Conservation (phyloP, 345 rosid genomes). For the Syzygium grande region DNA sequence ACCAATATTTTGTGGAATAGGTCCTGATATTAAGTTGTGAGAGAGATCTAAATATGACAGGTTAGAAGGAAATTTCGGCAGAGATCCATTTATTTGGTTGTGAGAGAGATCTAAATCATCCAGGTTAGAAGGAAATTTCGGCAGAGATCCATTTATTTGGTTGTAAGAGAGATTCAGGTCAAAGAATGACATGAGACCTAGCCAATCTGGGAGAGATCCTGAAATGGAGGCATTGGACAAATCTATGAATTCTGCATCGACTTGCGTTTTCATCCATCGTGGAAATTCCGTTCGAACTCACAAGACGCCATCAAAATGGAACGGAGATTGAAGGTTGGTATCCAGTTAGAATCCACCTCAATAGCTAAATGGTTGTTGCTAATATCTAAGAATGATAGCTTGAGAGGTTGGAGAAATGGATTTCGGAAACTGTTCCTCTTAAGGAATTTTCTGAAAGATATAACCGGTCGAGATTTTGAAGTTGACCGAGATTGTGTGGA, state of each 20-base stretch:
- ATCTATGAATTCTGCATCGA: accelerated
- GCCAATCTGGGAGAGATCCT: neutral
- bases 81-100: neutral
- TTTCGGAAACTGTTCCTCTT: neutral
- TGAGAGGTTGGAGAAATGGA: neutral
- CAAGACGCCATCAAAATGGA: neutral
- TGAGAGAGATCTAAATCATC: too few species aligned
- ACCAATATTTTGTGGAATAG: neutral
- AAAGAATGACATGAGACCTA: neutral
- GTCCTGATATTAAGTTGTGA: neutral
- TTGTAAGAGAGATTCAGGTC: neutral
- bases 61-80: neutral
- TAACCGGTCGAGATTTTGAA: neutral
- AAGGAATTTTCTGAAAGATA: slow-evolving; percentile 1
- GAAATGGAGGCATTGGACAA: neutral
- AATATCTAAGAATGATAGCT: neutral
- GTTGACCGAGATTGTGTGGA: neutral
- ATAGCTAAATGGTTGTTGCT: neutral
- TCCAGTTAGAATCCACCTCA: neutral
- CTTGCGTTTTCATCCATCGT: neutral
- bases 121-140: neutral
- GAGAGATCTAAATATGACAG: neutral
- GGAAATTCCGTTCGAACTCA: neutral
- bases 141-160: neutral
- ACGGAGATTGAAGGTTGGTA: neutral